Evolutionary conservation across 1,139 yeast species (phyloP).

Genomic region (Yamadazyma blattariae): DNA sequence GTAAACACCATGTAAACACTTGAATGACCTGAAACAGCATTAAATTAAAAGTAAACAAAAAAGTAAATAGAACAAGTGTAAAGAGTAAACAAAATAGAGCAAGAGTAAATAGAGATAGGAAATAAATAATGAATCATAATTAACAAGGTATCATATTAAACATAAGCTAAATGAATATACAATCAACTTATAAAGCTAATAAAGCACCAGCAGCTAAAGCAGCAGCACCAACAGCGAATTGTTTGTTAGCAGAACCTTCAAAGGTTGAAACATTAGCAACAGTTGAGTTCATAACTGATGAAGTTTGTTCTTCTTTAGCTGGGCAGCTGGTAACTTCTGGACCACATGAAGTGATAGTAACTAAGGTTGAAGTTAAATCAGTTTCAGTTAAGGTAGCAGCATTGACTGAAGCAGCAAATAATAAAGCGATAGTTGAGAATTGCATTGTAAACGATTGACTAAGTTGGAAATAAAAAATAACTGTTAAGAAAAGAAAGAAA

Average conservation of each 20-base stretch:
- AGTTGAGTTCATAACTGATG: conserved; percentile 22
- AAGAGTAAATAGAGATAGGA: too few species aligned
- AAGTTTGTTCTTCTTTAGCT: conserved; percentile 22
- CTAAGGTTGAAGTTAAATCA: conserved; percentile 26
- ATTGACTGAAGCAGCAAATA: conserved; percentile 26
- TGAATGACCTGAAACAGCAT: too few species aligned
- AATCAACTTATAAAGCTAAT: conserved; percentile 41
- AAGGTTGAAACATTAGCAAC: conserved; percentile 33
- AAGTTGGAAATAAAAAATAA: conserved; percentile 14
- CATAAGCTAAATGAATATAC: conserved; percentile 26
- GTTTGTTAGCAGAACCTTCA: conserved; percentile 31
- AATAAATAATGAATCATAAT: background rate
- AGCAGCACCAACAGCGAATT: conserved; percentile 43
- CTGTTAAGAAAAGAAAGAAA: too few species aligned
- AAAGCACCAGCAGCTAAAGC: conserved; percentile 50
- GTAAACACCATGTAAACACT: too few species aligned
- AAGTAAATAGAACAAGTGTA: too few species aligned
- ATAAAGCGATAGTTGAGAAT: conserved; percentile 20
- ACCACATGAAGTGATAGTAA: conserved; percentile 40
- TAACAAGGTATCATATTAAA: conserved; percentile 17
- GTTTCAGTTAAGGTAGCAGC: conserved; percentile 31
- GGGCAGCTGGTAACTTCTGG: conserved; percentile 38
- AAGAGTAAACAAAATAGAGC: too few species aligned
- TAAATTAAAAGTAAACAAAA: too few species aligned
- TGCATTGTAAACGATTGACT: conserved; percentile 20